A percentile compares a stretch with the other conserved stretches of the same genome.
Conservation (phyloP, 2,329 filamentous ascomycete genomes). For the Dactylellina cionopaga region DNA sequence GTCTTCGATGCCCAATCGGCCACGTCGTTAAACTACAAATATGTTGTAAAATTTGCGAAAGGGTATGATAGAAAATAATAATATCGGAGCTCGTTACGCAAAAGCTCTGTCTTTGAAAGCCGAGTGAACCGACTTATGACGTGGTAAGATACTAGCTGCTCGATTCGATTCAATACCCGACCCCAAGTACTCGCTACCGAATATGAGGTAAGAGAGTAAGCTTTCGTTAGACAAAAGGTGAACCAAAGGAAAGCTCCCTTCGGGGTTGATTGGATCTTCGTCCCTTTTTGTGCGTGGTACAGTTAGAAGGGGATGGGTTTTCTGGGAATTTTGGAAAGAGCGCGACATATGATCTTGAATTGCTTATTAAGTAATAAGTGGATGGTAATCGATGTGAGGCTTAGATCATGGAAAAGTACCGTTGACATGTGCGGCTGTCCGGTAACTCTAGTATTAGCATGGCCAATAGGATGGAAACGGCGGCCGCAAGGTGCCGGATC, state of each 20-base stretch:
- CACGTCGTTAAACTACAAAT: constrained; percentile 9
- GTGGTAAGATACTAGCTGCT: neutral
- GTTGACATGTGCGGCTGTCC: constrained; percentile 28
- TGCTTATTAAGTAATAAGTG: constrained; percentile 21
- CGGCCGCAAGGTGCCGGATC: constrained; percentile 32
- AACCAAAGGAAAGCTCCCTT: constrained; percentile 9
- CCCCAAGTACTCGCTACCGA: constrained; percentile 11
- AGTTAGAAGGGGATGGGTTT: too few relatives aligned
- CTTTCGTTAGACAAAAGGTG: constrained; percentile 16
- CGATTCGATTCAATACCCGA: neutral
- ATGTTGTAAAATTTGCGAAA: neutral
- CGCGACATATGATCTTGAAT: constrained; percentile 5
- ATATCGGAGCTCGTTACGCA: constrained; percentile 4
- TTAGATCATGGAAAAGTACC: constrained; percentile 9
- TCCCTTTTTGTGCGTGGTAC: constrained; percentile 34
- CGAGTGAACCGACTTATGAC: constrained; percentile 30
- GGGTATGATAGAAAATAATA: constrained; percentile 11
- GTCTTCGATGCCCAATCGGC: constrained; percentile 4
- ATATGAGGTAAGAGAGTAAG: neutral
- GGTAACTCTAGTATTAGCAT: too few relatives aligned
- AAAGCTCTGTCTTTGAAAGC: constrained; percentile 11
- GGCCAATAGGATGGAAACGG: constrained; percentile 48
- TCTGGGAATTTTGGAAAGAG: neutral
- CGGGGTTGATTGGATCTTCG: constrained; percentile 23
- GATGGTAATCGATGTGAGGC: constrained; percentile 3